Conservation (phyloP, 208 protist species). For the Leishmania major region DNA sequence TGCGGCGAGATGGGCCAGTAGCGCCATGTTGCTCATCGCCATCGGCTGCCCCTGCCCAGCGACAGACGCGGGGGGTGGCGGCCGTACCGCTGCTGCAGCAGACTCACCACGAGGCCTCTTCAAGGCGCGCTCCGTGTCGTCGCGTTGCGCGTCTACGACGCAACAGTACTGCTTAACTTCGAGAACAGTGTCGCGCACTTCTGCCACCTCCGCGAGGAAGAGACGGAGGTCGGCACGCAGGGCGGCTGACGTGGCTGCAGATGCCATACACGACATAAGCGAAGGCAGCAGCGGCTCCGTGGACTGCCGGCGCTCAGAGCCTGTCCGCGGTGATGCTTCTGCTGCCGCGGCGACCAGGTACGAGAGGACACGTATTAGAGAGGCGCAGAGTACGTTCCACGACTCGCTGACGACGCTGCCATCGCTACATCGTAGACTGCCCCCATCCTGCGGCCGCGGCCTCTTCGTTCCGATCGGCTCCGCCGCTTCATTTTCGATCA, state of each 20-base stretch:
- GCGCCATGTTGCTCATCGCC: not conserved
- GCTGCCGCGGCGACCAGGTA: not conserved
- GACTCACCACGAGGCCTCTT: slow-evolving; percentile 6
- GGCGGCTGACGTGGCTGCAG: not conserved
- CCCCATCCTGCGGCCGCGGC: not conserved
- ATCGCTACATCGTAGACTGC: not conserved
- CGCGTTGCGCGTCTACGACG: not conserved
- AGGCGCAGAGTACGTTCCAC: slow-evolving; percentile 23
- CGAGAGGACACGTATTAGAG: slow-evolving; percentile 14
- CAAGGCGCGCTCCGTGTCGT: not conserved
- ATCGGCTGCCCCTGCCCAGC: not conserved
- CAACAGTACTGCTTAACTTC: slow-evolving; percentile 6
- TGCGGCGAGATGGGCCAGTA: slow-evolving; percentile 8
- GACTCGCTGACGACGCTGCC: slow-evolving; percentile 2
- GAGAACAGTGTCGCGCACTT: slow-evolving; percentile 16
- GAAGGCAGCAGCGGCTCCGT: slow-evolving; percentile 2
- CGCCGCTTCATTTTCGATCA: not conserved
- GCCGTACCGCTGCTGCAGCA: not conserved
- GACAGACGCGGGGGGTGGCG: slow-evolving; percentile 1
- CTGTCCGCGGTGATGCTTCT: not conserved
- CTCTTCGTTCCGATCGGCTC: slow-evolving; percentile 4
- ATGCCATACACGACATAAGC: not conserved
- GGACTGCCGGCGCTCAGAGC: not conserved
- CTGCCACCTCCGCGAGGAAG: slow-evolving; percentile 31
- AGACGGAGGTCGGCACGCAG: slow-evolving; percentile 28